Base-by-base conservation (phyloP, 371 early-diverging fungal species). In the Mucor circinelloides region DNA sequence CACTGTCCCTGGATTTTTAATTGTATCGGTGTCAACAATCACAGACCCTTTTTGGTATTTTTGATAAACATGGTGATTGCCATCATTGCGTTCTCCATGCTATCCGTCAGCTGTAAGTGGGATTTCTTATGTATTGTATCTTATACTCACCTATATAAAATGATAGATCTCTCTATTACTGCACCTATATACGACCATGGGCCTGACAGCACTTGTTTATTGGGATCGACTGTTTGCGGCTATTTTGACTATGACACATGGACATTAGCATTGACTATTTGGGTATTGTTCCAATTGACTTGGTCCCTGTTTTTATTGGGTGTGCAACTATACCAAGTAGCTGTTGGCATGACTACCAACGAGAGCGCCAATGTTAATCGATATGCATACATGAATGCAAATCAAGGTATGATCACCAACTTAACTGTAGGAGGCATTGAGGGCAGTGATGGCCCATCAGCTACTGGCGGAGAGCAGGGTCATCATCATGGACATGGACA, bases 1-100 rank as follows among this genome's bases (percentile, higher is more conserved):
- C 99, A 99, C 77, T 99, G 99, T 70, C 97, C 97, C 13, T 99
- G 99, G 99, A 95, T 97, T 13, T 90, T 86, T 71, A 94, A 91
- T 73, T 91, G 91, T 72, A 91, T 97, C 60, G 98, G 98, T 5
- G 87, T 88, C 10, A 78, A 78, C 58, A 97, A 97, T 73, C 97
- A 97, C 70, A 84, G 91, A 13, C 74, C 87, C 12, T 98, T 98
- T 76, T 84, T 97, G 74, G 36, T 90, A 0, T 97, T 95, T 75
- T 74, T 94, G 30, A 31, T 83, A 1, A 73, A 84, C 52, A 85
- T 95, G 82, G 66, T 89, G 25, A 60, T 77, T 34, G 84, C 85
- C 17, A 87, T 93, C 28, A 70, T 85, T 3, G 62, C 86, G 13
- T 92, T 90, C 68, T 71, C 85, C 1, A 74, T 79, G 48, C 80